Evolutionary conservation across 768 basidiomycete species (phyloP).

Genomic region (Pleurotus platypus): DNA sequence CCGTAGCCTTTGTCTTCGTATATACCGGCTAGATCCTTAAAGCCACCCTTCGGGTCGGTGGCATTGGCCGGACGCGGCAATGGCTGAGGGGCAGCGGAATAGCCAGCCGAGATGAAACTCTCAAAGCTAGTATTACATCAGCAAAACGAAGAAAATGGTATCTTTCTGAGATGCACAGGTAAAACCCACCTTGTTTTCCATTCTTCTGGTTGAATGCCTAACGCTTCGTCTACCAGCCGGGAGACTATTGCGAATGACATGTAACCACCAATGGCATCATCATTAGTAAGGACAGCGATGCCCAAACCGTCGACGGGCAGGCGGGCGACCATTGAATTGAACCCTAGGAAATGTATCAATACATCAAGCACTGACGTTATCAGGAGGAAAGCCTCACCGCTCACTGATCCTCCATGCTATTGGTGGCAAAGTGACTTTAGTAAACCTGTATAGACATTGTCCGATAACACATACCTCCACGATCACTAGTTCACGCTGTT

Average conservation of each 20-base stretch:
- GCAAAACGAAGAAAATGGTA: background rate
- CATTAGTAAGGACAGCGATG: conserved; percentile 13
- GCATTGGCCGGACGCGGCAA: conserved; percentile 13
- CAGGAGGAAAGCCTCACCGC: background rate
- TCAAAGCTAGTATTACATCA: background rate
- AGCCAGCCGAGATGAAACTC: background rate
- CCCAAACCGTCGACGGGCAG: conserved; percentile 11
- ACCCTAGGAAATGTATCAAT: conserved; percentile 5
- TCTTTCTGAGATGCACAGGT: background rate
- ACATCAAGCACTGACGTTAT: background rate
- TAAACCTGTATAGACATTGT: no score
- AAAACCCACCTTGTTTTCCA: conserved; percentile 18
- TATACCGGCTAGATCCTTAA: conserved; percentile 12
- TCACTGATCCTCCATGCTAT: conserved; percentile 1
- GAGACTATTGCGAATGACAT: conserved; percentile 5
- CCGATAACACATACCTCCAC: background rate
- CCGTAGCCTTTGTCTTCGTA: conserved; percentile 18
- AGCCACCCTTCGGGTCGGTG: conserved; percentile 10
- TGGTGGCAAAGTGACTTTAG: background rate
- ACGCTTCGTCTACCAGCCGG: conserved; percentile 11
- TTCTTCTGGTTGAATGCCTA: conserved; percentile 16
- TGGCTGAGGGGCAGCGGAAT: conserved; percentile 3
- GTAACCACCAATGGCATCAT: conserved; percentile 8
- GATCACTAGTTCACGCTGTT: background rate
- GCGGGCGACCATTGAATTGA: conserved; percentile 16